These are phyloP conservation scores for Bruguiera sexangula DNA, from an alignment of 345 rosid genomes.

Conservation along the genomic window DNA sequence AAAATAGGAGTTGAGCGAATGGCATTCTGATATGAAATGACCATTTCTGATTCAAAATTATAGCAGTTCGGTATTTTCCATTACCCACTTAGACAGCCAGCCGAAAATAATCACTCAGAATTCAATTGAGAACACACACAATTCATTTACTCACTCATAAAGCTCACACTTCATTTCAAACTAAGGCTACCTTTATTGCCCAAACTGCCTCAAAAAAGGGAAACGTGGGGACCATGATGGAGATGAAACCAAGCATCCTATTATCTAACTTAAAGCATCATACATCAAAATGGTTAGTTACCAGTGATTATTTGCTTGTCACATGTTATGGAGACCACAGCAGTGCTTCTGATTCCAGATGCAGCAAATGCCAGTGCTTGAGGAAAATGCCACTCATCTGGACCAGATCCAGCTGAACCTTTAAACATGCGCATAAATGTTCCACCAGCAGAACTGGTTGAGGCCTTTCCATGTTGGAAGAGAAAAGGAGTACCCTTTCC, in stretches of 20 bases:
- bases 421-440: slow-evolving; percentile 87
- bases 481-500: slow-evolving; percentile 93
- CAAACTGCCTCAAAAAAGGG: no score
- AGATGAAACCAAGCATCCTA: not conserved
- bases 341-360: slow-evolving; percentile 75
- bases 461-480: slow-evolving; percentile 82
- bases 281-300: slow-evolving; percentile 18
- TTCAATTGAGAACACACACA: no score
- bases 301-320: slow-evolving; percentile 90
- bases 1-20: no score
- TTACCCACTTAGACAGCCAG: no score
- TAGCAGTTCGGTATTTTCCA: no score
- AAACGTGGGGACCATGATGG: not conserved
- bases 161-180: no score
- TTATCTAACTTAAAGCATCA: not conserved
- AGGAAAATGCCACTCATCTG: slow-evolving; percentile 77
- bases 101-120: no score
- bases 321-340: slow-evolving; percentile 70
- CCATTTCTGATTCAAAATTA: no score
- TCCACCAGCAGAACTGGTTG: slow-evolving; percentile 60
- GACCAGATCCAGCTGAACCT: slow-evolving; percentile 58
- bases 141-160: no score
- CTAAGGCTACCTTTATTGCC: no score
- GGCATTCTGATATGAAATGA: no score
- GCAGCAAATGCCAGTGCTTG: slow-evolving; percentile 89